Evolutionary conservation across 208 protist species (phyloP).

Genomic region (Leishmania guyanensis): DNA sequence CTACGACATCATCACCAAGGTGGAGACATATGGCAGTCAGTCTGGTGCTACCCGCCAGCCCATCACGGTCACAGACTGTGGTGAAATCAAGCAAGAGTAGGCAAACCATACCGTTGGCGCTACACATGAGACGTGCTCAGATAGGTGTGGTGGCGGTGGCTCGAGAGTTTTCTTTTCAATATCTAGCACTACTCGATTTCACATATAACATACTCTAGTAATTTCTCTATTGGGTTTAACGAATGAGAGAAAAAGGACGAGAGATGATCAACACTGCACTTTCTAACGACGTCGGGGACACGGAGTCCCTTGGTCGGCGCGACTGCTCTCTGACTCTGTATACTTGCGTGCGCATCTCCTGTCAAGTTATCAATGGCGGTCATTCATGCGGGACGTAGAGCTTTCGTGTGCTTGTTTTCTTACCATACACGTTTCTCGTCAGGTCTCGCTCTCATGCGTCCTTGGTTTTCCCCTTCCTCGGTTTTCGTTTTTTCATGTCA

Average conservation of each 20-base stretch:
- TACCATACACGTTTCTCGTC: background rate
- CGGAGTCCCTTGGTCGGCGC: background rate
- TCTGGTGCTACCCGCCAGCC: slow-evolving; percentile 72
- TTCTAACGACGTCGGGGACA: background rate
- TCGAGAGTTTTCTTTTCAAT: background rate
- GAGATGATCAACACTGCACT: background rate
- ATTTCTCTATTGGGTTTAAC: background rate
- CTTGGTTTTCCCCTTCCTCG: background rate
- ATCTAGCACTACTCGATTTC: slow-evolving; percentile 9
- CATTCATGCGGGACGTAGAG: background rate
- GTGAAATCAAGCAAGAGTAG: slow-evolving; percentile 61
- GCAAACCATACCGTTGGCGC: background rate
- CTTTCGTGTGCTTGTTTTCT: background rate
- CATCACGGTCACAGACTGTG: slow-evolving; percentile 75
- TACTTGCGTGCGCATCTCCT: background rate
- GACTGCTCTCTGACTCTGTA: background rate
- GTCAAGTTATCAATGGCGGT: background rate
- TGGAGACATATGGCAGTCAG: slow-evolving; percentile 76
- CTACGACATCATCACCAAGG: slow-evolving; percentile 79
- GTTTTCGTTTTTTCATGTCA: background rate
- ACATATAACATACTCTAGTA: background rate
- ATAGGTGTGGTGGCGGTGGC: background rate
- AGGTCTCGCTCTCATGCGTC: background rate
- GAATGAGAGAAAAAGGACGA: background rate
- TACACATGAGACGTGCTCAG: background rate